Evolutionary conservation across 352 stramenopile genomes (phyloP), one percentile per base, ranked within the genome.

Genomic region (Pythium aquatile): DNA sequence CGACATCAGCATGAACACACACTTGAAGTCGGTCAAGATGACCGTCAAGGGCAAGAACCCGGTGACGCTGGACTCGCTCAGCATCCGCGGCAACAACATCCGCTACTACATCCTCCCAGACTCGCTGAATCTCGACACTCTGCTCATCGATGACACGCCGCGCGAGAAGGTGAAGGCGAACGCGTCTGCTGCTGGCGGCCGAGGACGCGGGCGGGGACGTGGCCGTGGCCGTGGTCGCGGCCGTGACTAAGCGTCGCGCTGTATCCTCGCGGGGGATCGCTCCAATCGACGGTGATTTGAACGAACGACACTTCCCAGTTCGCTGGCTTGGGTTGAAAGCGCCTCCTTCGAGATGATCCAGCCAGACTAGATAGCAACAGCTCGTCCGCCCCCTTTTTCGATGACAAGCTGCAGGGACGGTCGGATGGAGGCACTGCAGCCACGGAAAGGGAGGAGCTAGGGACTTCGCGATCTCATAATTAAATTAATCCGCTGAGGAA

Each of bases 1-100:
- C 49, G 98, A 99, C 79, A 97, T 99, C 40, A 98, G 93, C 68
- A 99, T 99, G 98, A 99, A 99, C 88, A 99, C 96, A 68, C 97
- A 99, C 85, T 78, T 99, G 30, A 99, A 99, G 77, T 96, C 98
- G 39, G 97, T 98, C 56, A 99, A 99, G 83, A 94, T 98, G 74
- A 98, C 91, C 4, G 84, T 98, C 26, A 99, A 98, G 78, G 93
- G 93, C 56, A 99, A 99, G 72, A 99, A 99, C 84, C 95, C 97
- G 5, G 93, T 98, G 30, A 97, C 84, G 52, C 90, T 99, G 55
- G 97, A 99, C 70, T 98, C 96, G 55, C 81, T 99, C 46, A 98
- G 91, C 68, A 97, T 99, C 47, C 90, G 98, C 65, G 98, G 98
- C 66, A 99, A 98, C 81, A 99, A 98, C 62, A 99, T 99, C 68